Evolutionary conservation across 805 yeast species (phyloP), one percentile per base, ranked within the genome.

Genomic region (Cyberlindnera subsufficiens): DNA sequence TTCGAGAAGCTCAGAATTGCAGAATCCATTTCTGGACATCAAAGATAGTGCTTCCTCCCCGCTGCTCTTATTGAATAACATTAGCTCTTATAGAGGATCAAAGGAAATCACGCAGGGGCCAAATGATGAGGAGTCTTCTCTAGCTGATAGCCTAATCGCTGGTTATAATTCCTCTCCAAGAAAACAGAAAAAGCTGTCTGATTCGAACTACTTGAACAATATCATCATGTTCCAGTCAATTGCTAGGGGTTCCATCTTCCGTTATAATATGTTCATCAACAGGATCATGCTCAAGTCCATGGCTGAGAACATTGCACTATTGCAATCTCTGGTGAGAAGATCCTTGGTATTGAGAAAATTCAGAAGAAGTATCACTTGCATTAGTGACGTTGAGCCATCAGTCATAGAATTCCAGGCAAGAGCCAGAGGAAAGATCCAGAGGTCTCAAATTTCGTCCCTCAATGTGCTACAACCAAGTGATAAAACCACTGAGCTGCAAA

Each of bases 261-360:
- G 96, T 40, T 85, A 81, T 56, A 64, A 66, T 17, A 67, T 80
- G 65, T 80, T 78, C 58, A 82, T 85, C 30, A 75, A 76, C 50
- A 71, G 71, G 44, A 80, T 81, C 45, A 71, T 84, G 67, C 56
- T 85, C 25, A 75, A 72, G 45, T 73, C 85, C 1, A 77, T 76
- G 51, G 71, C 70, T 6, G 74, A 71, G 11, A 77, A 75, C 18
- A 55, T 82, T 18, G 60, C 72, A 3, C 58, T 55, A 9, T 62
- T 83, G 17, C 79, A 78, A 52, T 64, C 82, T 0, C 51, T 69
- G 0, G 62, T 74, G 7, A 69, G 86, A 58, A 86, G 86, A 9
- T 58, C 64, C 10, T 32, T 68, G n/a, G 37, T 52, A 3, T 55
- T 67, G 46, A 46, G 45, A 10, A 56, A 42, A 14, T 45, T 38